phyloP scores from a whole-genome alignment of 2,329 filamentous ascomycete species.

The Fusarium virguliforme region DNA sequence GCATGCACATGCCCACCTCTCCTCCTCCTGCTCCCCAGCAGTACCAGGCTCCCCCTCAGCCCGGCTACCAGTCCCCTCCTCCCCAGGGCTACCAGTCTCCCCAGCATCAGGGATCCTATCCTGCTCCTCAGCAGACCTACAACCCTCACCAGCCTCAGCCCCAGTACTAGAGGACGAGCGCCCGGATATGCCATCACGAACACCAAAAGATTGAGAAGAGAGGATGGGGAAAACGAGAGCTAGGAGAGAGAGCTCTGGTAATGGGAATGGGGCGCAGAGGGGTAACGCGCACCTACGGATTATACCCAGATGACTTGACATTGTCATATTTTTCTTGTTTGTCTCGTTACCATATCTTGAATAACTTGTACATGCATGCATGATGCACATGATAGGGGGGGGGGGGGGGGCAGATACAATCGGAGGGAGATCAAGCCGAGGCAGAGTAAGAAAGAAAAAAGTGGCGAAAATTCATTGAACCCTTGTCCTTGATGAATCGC shows the following conservation, averaged over 20 bases:
- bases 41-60: slow-evolving; percentile 34
- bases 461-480: not conserved
- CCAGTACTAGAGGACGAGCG: slow-evolving; percentile 38
- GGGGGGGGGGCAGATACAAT: not conserved
- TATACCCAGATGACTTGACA: slow-evolving; percentile 48
- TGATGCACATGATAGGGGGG: slow-evolving; percentile 1
- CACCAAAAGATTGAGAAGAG: slow-evolving; percentile 15
- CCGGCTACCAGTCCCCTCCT: slow-evolving; percentile 37
- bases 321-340: slow-evolving; percentile 25
- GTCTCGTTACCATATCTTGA: not conserved
- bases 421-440: slow-evolving; percentile 11
- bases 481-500: not conserved
- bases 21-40: slow-evolving; percentile 39
- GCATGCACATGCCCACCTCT: slow-evolving; percentile 56
- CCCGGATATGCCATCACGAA: slow-evolving; percentile 13
- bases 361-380: not conserved
- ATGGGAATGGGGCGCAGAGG: slow-evolving; percentile 25
- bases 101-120: slow-evolving; percentile 45
- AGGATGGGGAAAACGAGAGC: slow-evolving; percentile 14
- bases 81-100: slow-evolving; percentile 43
- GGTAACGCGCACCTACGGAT: slow-evolving; percentile 39
- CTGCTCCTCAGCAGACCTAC: slow-evolving; percentile 46
- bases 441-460: slow-evolving; percentile 9
- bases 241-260: slow-evolving; percentile 5
- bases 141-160: slow-evolving; percentile 48